phyloP scores from a whole-genome alignment of 202 grass and related monocot genomes.

The Panicum hallii region DNA sequence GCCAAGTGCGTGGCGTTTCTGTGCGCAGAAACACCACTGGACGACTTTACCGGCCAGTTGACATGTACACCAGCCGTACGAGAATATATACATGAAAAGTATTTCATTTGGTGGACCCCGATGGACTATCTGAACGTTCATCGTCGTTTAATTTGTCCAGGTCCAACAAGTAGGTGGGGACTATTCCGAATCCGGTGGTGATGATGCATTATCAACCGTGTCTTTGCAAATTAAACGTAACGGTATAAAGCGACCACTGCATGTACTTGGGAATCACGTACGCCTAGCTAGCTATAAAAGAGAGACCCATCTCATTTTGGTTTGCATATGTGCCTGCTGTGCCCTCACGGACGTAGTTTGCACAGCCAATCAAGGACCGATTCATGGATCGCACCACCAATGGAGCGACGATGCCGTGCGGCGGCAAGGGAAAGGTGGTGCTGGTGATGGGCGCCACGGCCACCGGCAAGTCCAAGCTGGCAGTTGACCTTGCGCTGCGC shows the following conservation, averaged over 20 bases:
- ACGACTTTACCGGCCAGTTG: neutral
- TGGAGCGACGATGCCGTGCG: neutral
- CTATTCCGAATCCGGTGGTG: too few species aligned
- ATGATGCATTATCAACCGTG: too few species aligned
- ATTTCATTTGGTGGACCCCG: neutral
- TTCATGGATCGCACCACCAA: neutral
- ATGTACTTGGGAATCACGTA: too few species aligned
- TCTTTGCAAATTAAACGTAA: too few species aligned
- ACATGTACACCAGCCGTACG: neutral
- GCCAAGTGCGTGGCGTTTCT: too few species aligned
- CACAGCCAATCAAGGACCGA: too few species aligned
- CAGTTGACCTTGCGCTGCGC: conserved; percentile 50
- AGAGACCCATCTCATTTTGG: neutral
- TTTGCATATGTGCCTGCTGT: neutral
- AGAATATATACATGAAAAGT: neutral
- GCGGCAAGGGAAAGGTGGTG: conserved; percentile 44
- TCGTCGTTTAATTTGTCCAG: neutral
- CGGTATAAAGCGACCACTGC: too few species aligned
- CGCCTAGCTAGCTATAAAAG: too few species aligned
- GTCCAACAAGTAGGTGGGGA: neutral
- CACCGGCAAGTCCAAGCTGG: conserved; percentile 70
- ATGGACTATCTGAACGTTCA: neutral
- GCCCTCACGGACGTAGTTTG: neutral
- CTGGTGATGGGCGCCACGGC: conserved; percentile 71
- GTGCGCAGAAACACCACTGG: neutral